phyloP scores from a whole-genome alignment of 495 filamentous ascomycete species.

The Oleoguttula mirabilis region DNA sequence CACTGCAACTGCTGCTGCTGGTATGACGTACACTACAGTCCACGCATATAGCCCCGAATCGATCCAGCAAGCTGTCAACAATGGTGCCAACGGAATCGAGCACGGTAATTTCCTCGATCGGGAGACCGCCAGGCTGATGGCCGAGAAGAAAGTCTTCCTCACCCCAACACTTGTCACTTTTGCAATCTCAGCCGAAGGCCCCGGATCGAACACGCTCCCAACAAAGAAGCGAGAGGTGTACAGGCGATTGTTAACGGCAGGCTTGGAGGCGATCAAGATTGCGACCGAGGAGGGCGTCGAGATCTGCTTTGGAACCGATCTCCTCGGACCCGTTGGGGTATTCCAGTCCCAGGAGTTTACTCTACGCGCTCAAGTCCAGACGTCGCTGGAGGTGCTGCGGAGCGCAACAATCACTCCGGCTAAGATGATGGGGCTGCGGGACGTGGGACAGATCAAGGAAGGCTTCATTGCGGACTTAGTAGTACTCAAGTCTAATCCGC shows the following conservation, averaged over 20 bases:
- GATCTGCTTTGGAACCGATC: too few species aligned
- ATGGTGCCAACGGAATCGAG: conserved; percentile 43
- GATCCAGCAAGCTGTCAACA: conserved; percentile 40
- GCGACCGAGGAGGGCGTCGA: too few species aligned
- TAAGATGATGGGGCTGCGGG: too few species aligned
- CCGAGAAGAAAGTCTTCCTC: conserved; percentile 33
- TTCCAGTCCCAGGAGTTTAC: too few species aligned
- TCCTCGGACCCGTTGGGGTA: too few species aligned
- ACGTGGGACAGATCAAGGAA: too few species aligned
- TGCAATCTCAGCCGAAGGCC: conserved; percentile 28
- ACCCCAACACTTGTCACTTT: conserved; percentile 43
- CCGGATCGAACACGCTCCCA: conserved; percentile 30
- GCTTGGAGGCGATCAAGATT: conserved; percentile 32
- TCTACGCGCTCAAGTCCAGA: too few species aligned
- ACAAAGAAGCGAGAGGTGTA: conserved; percentile 32
- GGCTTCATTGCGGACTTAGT: too few species aligned
- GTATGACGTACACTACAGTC: conserved; percentile 39
- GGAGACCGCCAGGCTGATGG: conserved; percentile 36
- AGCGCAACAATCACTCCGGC: too few species aligned
- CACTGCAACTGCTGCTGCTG: conserved; percentile 31
- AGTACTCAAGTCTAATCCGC: too few species aligned
- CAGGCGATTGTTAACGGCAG: conserved; percentile 31
- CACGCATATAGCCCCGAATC: conserved; percentile 40
- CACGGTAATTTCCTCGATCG: conserved; percentile 42
- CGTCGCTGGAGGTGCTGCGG: too few species aligned